Conservation (phyloP, 2,329 filamentous ascomycete species). For the Xylariales sp. region DNA sequence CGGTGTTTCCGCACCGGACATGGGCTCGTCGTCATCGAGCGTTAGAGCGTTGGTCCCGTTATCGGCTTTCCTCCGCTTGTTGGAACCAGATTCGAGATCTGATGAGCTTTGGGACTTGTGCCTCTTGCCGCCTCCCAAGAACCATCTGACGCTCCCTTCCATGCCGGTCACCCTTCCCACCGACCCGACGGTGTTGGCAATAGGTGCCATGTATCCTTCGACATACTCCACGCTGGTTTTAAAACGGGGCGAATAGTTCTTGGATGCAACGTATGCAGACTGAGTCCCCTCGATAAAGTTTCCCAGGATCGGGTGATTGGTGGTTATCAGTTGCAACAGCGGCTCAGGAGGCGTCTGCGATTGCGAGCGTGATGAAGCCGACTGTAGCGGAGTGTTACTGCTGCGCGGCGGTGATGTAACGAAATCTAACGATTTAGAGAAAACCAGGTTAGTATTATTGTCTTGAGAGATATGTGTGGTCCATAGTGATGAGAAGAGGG, state of each 20-base stretch:
- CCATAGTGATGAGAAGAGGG: no score
- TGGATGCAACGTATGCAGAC: slow-evolving; percentile 80
- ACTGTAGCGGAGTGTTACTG: slow-evolving; percentile 35
- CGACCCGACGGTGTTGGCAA: slow-evolving; percentile 80
- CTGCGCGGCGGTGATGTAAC: slow-evolving; percentile 60
- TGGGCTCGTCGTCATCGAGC: slow-evolving; percentile 14
- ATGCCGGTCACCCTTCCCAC: slow-evolving; percentile 84
- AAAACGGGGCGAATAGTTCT: slow-evolving; percentile 85
- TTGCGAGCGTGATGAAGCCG: slow-evolving; percentile 32
- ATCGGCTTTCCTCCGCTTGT: slow-evolving; percentile 57
- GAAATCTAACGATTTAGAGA: no score
- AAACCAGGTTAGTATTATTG: no score
- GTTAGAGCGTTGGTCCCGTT: slow-evolving; percentile 9
- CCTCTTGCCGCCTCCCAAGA: slow-evolving; percentile 59
- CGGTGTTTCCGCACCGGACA: slow-evolving; percentile 22
- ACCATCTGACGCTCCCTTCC: slow-evolving; percentile 81
- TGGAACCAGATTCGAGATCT: slow-evolving; percentile 44
- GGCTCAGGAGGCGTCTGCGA: slow-evolving; percentile 60
- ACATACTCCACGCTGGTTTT: slow-evolving; percentile 88
- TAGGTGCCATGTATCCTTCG: slow-evolving; percentile 80
- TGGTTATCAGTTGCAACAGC: slow-evolving; percentile 79
- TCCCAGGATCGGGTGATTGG: slow-evolving; percentile 80
- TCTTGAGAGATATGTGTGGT: no score
- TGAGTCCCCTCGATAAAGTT: slow-evolving; percentile 81
- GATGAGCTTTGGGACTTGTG: slow-evolving; percentile 38